Evolutionary conservation across 352 stramenopile genomes (phyloP), one percentile per base, ranked within the genome.

Genomic region (Pythium aquatile): DNA sequence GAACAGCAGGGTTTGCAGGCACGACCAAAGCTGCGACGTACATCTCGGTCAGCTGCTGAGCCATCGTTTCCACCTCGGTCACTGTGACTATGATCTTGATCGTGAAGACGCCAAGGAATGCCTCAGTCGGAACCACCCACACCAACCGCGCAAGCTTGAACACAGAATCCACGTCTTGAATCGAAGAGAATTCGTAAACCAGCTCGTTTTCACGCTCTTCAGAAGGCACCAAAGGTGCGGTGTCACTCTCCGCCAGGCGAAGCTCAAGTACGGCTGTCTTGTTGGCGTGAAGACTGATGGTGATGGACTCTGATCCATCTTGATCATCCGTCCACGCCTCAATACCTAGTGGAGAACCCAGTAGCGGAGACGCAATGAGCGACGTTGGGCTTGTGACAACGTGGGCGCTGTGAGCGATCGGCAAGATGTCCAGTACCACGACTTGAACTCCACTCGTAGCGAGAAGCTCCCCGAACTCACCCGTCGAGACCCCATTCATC

Each of bases 381-480:
- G 72, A 70, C 7, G 72, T 44, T 2, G 75, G 72, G 13, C 3
- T 66, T 28, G 75, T 55, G 0, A 35, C 29, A 17, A 79, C 60
- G 8, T 54, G 49, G 1, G 75, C 61, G 3, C 46, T 13, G 29
- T 82, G 75, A 5, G 54, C 74, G 5, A 79, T 78, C 1, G 75
- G 62, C 14, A 20, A 1, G 1, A 68, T 33, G 1, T 42, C 26
- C 2, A 61, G 0, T 33, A 5, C 14, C 20, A 57, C 59, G 5
- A 11, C 20, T 2, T 44, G 13, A 2, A 8, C 13, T 1, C 11
- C 10, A 13, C 47, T 57, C 3, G 32, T 0, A 0, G 56, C 63
- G 53, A 55, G 7, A 33, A 60, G n/a, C 1, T 32, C 16, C 2
- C 17, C 28, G 3, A 53, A 28, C 2, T 14, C 24, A 33, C 28